These are phyloP conservation scores for Trichopus zeylanicus DNA, from an alignment of 116 monocot genomes.

Conservation along the genomic window DNA sequence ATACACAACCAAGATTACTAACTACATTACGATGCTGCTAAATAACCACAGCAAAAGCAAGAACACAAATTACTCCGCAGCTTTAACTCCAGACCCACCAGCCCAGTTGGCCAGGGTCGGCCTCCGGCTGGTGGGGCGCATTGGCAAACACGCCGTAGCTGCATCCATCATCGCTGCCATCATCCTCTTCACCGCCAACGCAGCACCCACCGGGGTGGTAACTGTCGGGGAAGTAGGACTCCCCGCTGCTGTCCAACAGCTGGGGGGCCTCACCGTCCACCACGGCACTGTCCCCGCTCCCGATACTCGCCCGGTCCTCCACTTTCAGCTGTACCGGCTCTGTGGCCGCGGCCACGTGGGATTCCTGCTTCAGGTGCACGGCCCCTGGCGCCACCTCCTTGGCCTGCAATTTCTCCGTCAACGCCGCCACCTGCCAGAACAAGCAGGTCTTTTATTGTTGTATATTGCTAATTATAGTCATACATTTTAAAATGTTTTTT, in stretches of 20 bases:
- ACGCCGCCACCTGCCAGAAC: constrained; percentile 19
- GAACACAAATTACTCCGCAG: no score
- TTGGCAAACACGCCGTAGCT: constrained; percentile 18
- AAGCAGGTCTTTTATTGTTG: no score
- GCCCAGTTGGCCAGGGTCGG: constrained; percentile 4
- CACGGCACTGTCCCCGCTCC: constrained; percentile 40
- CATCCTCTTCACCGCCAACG: constrained; percentile 33
- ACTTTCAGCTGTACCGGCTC: constrained; percentile 9
- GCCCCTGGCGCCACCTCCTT: constrained; percentile 12
- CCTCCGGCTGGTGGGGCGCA: not conserved
- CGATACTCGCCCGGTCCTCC: constrained; percentile 43
- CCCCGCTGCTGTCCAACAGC: constrained; percentile 32
- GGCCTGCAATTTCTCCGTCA: constrained; percentile 50
- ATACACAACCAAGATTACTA: no score
- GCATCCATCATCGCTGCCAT: constrained; percentile 50
- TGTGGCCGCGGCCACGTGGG: not conserved
- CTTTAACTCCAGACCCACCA: constrained; percentile 11
- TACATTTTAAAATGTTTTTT: no score
- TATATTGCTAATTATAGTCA: no score
- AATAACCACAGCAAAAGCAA: no score
- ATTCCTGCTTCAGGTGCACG: not conserved
- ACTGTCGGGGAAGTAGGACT: constrained; percentile 35
- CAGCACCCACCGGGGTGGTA: constrained; percentile 12
- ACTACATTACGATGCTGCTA: no score
- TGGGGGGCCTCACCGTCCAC: constrained; percentile 24